Percentiles rank a stretch among this genome's conserved stretches.
These are phyloP conservation scores for Blepharisma stoltei DNA, from an alignment of 73 alveolate genomes.

Conservation along the genomic window DNA sequence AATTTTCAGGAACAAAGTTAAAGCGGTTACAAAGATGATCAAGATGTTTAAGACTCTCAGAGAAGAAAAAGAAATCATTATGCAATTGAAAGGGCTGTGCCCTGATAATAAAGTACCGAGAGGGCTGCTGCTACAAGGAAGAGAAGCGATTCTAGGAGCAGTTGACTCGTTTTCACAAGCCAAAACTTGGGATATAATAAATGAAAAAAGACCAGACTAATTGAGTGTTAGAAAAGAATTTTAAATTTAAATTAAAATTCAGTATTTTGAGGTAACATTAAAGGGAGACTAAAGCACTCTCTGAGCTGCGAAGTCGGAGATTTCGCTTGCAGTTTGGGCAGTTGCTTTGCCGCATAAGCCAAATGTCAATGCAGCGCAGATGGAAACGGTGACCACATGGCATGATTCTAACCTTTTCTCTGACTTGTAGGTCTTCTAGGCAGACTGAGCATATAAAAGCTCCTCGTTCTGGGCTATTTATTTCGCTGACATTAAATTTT, in stretches of 20 bases:
- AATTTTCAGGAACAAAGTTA: slow-evolving; percentile 35
- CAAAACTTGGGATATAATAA: slow-evolving; percentile 51
- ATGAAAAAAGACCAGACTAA: slow-evolving; percentile 63
- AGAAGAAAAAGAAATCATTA: slow-evolving; percentile 80
- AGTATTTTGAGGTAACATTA: too few relatives aligned
- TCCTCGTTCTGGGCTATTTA: not conserved
- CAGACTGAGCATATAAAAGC: slow-evolving; percentile 48
- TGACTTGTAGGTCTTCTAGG: slow-evolving; percentile 36
- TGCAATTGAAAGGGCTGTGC: slow-evolving; percentile 75
- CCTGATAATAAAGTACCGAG: slow-evolving; percentile 82
- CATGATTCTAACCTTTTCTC: slow-evolving; percentile 39
- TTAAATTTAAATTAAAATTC: too few relatives aligned
- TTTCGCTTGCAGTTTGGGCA: slow-evolving; percentile 45
- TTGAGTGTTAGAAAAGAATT: not conserved
- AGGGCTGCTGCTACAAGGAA: slow-evolving; percentile 79
- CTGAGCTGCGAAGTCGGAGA: too few relatives aligned
- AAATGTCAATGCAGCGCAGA: slow-evolving; percentile 42
- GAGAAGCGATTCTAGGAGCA: slow-evolving; percentile 77
- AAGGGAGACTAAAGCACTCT: too few relatives aligned
- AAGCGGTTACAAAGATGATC: slow-evolving; percentile 43
- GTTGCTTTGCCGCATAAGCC: slow-evolving; percentile 42
- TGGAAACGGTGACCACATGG: slow-evolving; percentile 50
- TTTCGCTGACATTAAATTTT: not conserved
- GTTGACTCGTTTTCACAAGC: slow-evolving; percentile 55
- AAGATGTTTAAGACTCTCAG: slow-evolving; percentile 64